Base-by-base conservation (phyloP, 108 stramenopile species). In the Pseudonitzschia pungens region DNA sequence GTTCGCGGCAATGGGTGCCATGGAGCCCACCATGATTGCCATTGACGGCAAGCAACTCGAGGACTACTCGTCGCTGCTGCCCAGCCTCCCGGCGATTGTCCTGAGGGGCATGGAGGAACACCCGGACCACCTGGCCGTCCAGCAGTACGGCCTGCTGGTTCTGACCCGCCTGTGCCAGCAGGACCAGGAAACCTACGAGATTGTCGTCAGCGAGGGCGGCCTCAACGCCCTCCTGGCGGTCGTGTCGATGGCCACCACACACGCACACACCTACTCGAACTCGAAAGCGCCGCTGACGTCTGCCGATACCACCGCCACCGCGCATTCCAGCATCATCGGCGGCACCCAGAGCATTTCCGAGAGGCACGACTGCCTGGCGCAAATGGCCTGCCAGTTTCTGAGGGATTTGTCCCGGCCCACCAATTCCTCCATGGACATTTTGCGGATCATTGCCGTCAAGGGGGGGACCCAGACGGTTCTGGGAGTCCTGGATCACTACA, bases 91-190 rank as follows among this genome's bases (percentile, higher is more conserved):
- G n/a, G 36, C 56, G 41, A 33, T 57, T 32, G 50, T 73, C 0
- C n/a, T 73, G 12, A 24, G 57, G 6, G 72, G 72, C 1, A 73
- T 73, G 72, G 58, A 52, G 36, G 26, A 33, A 5, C 57, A 57
- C 18, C 31, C 63, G 12, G 27, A 42, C 29, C 43, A 65, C 16
- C 60, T 73, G 63, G 44, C 27, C 21, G 50, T 73, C 27, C 72
- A 73, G 27, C 56, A 63, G 50, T 73, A 73, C 43, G 72, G 72
- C 1, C 24, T 73, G 72, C 27, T 73, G 20, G 72, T 73, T 4
- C 43, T 73, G 50, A 65, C 28, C 20, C 44, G 72, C 20, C 16
- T 73, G 9, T 57, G 50, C 36, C 56, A 57, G 29, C 43, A 69
- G 31, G 53, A 67, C 36, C 42, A 67, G 43, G 66, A 67, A 26